These are phyloP conservation scores for Annulohypoxylon moriforme DNA, from an alignment of 495 filamentous ascomycete species.

Conservation along the genomic window DNA sequence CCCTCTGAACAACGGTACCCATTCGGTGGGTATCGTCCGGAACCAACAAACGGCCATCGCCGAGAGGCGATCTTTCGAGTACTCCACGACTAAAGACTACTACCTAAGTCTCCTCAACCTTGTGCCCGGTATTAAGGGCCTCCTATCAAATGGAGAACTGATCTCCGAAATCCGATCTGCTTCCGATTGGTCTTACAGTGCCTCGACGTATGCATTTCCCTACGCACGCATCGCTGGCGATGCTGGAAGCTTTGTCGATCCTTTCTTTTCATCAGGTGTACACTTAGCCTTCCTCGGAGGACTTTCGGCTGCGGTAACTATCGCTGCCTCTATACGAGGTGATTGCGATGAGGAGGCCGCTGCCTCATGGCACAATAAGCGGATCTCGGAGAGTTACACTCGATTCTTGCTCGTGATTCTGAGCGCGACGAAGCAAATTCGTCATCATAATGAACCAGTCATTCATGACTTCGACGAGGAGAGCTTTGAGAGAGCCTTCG, in stretches of 20 bases:
- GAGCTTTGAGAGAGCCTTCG: constrained; percentile 60
- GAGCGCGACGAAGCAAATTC: constrained; percentile 60
- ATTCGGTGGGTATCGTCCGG: constrained; percentile 56
- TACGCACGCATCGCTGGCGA: constrained; percentile 58
- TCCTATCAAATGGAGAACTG: constrained; percentile 47
- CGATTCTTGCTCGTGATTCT: constrained; percentile 63
- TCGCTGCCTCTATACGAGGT: constrained; percentile 49
- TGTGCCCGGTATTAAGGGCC: constrained; percentile 38
- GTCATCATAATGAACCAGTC: constrained; percentile 48
- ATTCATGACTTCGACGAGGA: constrained; percentile 55
- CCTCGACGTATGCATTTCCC: constrained; percentile 49
- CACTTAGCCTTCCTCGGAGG: constrained; percentile 60
- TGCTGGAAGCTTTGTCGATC: constrained; percentile 59
- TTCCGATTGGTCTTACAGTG: constrained; percentile 59
- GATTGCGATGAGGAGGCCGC: constrained; percentile 55
- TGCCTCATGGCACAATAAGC: constrained; percentile 60
- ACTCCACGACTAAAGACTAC: constrained; percentile 48
- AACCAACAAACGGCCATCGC: constrained; percentile 48
- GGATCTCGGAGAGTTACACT: constrained; percentile 60
- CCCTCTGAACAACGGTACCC: constrained; percentile 57
- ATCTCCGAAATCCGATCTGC: constrained; percentile 51
- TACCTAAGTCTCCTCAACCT: constrained; percentile 54
- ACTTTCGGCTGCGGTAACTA: constrained; percentile 58
- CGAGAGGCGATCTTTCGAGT: constrained; percentile 49
- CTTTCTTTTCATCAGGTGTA: constrained; percentile 60